Evolutionary conservation across 2,329 filamentous ascomycete species (phyloP).

Genomic region (Leptographium wingfieldii): DNA sequence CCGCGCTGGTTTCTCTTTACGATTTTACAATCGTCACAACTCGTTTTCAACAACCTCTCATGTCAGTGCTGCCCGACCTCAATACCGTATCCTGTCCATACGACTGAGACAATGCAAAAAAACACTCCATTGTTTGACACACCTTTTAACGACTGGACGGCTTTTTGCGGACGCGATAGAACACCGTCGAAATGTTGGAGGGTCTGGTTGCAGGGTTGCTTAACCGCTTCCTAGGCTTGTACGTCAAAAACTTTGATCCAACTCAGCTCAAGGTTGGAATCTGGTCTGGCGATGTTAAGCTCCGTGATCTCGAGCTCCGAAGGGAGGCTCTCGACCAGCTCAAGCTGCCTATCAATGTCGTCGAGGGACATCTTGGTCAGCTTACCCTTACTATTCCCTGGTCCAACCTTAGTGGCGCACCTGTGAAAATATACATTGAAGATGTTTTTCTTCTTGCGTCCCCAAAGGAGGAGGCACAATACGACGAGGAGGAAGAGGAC

Average conservation of each 20-base stretch:
- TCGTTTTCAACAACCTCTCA: background rate
- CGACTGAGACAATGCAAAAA: background rate
- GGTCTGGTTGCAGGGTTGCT: constrained; percentile 91
- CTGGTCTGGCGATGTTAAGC: constrained; percentile 96
- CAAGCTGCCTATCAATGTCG: constrained; percentile 89
- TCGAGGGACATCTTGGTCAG: constrained; percentile 85
- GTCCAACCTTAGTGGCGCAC: constrained; percentile 91
- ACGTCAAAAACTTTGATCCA: constrained; percentile 98
- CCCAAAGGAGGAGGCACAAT: constrained; percentile 88
- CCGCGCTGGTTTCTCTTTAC: too few species aligned
- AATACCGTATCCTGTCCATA: background rate
- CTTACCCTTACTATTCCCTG: constrained; percentile 90
- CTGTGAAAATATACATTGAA: constrained; percentile 88
- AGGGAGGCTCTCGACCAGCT: constrained; percentile 94
- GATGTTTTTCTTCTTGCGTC: constrained; percentile 94
- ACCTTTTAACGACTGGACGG: background rate
- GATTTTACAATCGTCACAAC: background rate
- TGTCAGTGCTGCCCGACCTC: background rate
- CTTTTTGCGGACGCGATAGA: background rate
- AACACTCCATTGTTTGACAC: background rate
- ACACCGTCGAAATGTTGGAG: constrained; percentile 71
- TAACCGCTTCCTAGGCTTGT: constrained; percentile 99
- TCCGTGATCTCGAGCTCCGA: constrained; percentile 82
- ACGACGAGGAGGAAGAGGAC: constrained; percentile 86
- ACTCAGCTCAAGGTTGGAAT: constrained; percentile 97